These are phyloP conservation scores for Aspergillus sergii DNA, from an alignment of 2,329 filamentous ascomycete species.

Conservation along the genomic window DNA sequence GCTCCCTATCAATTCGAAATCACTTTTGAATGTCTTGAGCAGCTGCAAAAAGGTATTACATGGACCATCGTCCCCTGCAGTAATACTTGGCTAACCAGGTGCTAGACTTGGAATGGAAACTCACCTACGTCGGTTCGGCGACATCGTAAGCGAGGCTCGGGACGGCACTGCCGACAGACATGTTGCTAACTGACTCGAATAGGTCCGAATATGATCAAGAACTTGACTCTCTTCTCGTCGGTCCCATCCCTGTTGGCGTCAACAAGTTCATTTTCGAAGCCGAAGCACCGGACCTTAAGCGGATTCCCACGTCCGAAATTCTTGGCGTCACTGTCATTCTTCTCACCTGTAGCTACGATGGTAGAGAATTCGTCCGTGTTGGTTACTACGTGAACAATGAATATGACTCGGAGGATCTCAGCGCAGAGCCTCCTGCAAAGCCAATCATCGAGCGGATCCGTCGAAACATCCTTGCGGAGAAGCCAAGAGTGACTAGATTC, in stretches of 20 bases:
- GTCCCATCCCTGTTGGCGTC: conserved; percentile 94
- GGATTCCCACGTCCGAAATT: conserved; percentile 93
- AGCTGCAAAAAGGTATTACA: conserved; percentile 78
- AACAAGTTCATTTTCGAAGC: conserved; percentile 99
- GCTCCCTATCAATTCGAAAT: conserved; percentile 97
- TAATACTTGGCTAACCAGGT: conserved; percentile 20
- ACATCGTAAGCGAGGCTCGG: conserved; percentile 70
- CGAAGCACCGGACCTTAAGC: conserved; percentile 83
- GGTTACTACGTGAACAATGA: conserved; percentile 99
- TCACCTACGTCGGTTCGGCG: conserved; percentile 97
- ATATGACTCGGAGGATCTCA: conserved; percentile 89
- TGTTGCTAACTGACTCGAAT: conserved; percentile 26
- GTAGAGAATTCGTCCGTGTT: conserved; percentile 93
- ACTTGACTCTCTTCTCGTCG: conserved; percentile 93
- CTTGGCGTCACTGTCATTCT: conserved; percentile 96
- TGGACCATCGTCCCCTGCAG: not conserved
- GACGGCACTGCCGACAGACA: not conserved
- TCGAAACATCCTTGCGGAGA: conserved; percentile 92
- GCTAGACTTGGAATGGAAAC: conserved; percentile 96
- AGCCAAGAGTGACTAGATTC: conserved; percentile 95
- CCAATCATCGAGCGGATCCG: conserved; percentile 89
- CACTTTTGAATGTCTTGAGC: conserved; percentile 96
- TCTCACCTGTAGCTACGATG: conserved; percentile 93
- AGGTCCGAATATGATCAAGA: conserved; percentile 98
- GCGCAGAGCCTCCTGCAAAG: conserved; percentile 85